Evolutionary conservation across 2,329 filamentous ascomycete species (phyloP).

Genomic region (Fusarium temperatum): DNA sequence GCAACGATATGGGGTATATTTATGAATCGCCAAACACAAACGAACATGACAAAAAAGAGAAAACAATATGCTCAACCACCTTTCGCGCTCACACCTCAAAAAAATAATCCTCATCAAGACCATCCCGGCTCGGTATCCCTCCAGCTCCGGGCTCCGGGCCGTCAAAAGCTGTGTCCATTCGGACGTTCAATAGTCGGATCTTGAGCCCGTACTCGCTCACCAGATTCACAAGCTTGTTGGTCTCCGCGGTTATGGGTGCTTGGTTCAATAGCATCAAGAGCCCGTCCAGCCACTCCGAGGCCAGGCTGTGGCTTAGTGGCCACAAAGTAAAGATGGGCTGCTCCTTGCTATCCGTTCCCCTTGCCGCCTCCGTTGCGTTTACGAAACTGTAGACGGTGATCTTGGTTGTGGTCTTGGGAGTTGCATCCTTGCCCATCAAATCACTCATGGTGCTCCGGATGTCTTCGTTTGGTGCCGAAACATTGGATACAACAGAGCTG

Average conservation of each 20-base stretch:
- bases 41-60: slow-evolving; percentile 26
- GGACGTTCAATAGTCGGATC: slow-evolving; percentile 89
- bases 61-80: not conserved
- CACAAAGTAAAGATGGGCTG: slow-evolving; percentile 82
- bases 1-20: slow-evolving; percentile 34
- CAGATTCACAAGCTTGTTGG: slow-evolving; percentile 85
- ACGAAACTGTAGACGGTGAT: slow-evolving; percentile 88
- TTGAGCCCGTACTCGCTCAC: slow-evolving; percentile 92
- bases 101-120: slow-evolving; percentile 91
- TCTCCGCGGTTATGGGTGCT: slow-evolving; percentile 95
- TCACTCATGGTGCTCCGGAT: slow-evolving; percentile 54
- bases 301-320: slow-evolving; percentile 80
- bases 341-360: slow-evolving; percentile 62
- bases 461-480: slow-evolving; percentile 72
- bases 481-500: slow-evolving; percentile 93
- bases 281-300: slow-evolving; percentile 96
- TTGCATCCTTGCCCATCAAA: slow-evolving; percentile 51
- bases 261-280: slow-evolving; percentile 95
- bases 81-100: slow-evolving; percentile 71
- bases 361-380: slow-evolving; percentile 51
- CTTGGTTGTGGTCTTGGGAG: slow-evolving; percentile 72
- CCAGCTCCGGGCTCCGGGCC: slow-evolving; percentile 75
- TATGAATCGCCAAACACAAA: slow-evolving; percentile 35
- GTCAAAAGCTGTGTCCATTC: slow-evolving; percentile 80
- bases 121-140: slow-evolving; percentile 81